Conservation (phyloP, 129 eudicot species). For the Erigeron canadensis region DNA sequence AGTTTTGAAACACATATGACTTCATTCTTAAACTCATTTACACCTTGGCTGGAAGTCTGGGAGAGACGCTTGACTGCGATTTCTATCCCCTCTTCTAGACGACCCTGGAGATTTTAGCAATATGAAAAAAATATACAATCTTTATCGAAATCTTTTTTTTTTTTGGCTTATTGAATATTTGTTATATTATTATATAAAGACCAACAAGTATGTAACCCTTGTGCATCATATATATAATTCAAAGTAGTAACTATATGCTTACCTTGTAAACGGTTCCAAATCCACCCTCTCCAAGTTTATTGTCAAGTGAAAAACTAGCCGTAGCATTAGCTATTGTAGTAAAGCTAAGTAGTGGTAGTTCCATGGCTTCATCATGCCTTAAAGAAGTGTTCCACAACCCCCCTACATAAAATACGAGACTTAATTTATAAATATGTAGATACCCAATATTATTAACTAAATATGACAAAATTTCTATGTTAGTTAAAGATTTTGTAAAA, state of each 20-base stretch:
- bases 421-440: no score
- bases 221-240: not conserved
- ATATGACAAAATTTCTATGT: no score
- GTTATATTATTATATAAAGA: not conserved
- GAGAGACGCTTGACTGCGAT: conserved; percentile 20
- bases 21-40: conserved; percentile 11
- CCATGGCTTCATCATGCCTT: not conserved
- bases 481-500: no score
- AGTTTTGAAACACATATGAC: conserved; percentile 14
- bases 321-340: not conserved
- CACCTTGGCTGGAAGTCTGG: not conserved
- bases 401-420: not conserved
- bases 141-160: no score
- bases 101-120: not conserved
- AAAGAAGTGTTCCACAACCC: not conserved
- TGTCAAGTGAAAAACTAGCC: not conserved
- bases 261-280: not conserved
- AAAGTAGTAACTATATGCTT: no score
- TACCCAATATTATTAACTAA: no score
- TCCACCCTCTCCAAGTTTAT: not conserved
- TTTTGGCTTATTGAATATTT: not conserved
- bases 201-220: not conserved
- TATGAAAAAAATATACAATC: no score
- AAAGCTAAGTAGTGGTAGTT: not conserved
- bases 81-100: not conserved